Percentiles rank a stretch among this genome's conserved stretches.
These are phyloP conservation scores for Trichomonas gallinae DNA, from an alignment of 208 protist genomes.

Conservation along the genomic window DNA sequence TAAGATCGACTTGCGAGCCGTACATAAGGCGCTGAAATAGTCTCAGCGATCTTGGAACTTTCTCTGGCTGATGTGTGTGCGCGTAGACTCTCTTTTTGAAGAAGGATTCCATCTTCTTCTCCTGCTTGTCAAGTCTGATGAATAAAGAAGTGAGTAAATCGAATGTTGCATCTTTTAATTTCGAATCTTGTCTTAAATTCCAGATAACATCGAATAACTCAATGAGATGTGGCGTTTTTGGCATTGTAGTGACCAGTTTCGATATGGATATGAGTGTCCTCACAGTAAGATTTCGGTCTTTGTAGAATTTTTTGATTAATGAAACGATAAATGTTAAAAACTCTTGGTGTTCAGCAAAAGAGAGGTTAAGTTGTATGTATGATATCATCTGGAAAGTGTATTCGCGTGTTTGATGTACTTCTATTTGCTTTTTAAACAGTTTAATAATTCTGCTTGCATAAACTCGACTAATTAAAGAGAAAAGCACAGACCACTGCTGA, in stretches of 20 bases:
- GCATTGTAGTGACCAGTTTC: neutral
- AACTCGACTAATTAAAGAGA: neutral
- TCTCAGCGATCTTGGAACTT: neutral
- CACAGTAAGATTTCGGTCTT: neutral
- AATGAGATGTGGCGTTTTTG: neutral
- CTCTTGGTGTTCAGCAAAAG: neutral
- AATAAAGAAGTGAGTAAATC: neutral
- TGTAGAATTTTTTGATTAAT: neutral
- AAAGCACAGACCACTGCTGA: neutral
- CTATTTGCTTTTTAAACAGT: neutral
- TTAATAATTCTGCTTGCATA: neutral
- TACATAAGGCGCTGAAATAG: neutral
- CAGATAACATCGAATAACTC: neutral
- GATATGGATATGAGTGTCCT: neutral
- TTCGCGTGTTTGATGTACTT: neutral
- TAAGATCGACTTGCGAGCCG: neutral
- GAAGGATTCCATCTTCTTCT: neutral
- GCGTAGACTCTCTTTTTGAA: neutral
- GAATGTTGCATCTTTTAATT: neutral
- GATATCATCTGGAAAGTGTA: neutral
- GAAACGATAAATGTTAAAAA: neutral
- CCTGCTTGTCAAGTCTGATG: neutral
- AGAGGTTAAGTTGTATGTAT: neutral
- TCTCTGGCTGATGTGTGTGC: neutral
- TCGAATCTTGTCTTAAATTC: neutral